Conservation (phyloP, 192 early-diverging fungal genomes). For the Umbelopsis vinacea region DNA sequence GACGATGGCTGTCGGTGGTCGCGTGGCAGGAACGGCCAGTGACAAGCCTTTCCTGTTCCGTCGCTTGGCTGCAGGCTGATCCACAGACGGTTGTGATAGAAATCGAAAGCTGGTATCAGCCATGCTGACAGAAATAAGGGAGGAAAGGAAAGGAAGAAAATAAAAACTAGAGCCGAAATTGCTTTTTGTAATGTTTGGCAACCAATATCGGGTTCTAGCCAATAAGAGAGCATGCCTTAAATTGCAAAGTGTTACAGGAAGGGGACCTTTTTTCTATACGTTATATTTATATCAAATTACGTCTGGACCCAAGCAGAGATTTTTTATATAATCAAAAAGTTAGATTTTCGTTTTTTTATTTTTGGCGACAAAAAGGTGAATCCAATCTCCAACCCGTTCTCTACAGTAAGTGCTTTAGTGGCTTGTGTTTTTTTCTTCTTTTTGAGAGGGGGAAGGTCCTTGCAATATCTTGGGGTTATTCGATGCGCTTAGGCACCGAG, state of each 20-base stretch:
- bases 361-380: constrained; percentile 24
- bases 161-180: constrained; percentile 4
- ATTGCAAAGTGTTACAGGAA: constrained; percentile 9
- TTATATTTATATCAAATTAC: background rate
- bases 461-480: constrained; percentile 9
- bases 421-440: constrained; percentile 9
- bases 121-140: background rate
- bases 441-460: constrained; percentile 23
- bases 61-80: constrained; percentile 27
- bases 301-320: no score
- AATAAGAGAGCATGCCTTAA: background rate
- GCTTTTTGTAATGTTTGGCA: constrained; percentile 3
- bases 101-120: constrained; percentile 20
- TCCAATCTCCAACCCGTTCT: constrained; percentile 25
- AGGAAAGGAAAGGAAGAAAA: background rate
- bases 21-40: constrained; percentile 23
- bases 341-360: constrained; percentile 6
- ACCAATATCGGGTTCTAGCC: constrained; percentile 7
- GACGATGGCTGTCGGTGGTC: no score
- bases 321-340: background rate
- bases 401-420: constrained; percentile 5
- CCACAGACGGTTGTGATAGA: constrained; percentile 2
- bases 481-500: constrained; percentile 45
- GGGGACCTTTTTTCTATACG: background rate
- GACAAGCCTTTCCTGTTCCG: constrained; percentile 41